A percentile compares a stretch with the other conserved stretches of the same genome.
These are phyloP conservation scores for Friedmanniomyces endolithicus DNA, from an alignment of 495 filamentous ascomycete species.

Conservation along the genomic window DNA sequence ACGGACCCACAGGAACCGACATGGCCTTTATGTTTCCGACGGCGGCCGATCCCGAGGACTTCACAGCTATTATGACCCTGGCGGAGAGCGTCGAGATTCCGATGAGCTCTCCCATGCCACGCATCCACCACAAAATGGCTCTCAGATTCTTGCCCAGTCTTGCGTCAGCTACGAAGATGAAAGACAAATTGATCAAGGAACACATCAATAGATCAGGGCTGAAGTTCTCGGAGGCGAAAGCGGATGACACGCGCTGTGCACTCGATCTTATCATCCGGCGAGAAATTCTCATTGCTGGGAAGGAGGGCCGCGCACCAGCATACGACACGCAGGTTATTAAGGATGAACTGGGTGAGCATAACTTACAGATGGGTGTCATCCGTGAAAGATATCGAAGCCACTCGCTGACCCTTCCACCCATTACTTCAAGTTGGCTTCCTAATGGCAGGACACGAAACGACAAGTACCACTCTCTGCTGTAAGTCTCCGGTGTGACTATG, in stretches of 20 bases:
- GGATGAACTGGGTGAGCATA: slow-evolving; percentile 7
- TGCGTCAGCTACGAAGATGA: neutral
- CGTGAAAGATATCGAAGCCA: no score
- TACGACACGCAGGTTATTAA: neutral
- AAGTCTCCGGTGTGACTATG: neutral
- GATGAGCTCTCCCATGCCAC: neutral
- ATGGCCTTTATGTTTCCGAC: neutral
- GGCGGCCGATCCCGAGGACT: neutral
- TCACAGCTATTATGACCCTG: neutral
- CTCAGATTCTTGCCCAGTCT: neutral
- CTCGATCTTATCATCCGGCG: slow-evolving; percentile 1
- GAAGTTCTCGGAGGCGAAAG: neutral
- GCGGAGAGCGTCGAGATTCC: slow-evolving; percentile 1
- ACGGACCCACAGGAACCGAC: neutral
- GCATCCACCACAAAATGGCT: neutral
- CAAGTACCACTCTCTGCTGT: neutral
- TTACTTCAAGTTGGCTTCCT: slow-evolving; percentile 8
- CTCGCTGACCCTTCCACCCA: no score
- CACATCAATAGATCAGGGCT: neutral
- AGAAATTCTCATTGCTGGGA: slow-evolving; percentile 1
- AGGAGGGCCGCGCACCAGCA: neutral
- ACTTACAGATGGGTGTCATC: no score
- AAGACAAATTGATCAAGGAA: neutral
- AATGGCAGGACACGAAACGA: slow-evolving; percentile 13
- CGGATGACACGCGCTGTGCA: neutral